phyloP scores from a whole-genome alignment of 371 early-diverging fungal species.

The Gilbertella persicaria region DNA sequence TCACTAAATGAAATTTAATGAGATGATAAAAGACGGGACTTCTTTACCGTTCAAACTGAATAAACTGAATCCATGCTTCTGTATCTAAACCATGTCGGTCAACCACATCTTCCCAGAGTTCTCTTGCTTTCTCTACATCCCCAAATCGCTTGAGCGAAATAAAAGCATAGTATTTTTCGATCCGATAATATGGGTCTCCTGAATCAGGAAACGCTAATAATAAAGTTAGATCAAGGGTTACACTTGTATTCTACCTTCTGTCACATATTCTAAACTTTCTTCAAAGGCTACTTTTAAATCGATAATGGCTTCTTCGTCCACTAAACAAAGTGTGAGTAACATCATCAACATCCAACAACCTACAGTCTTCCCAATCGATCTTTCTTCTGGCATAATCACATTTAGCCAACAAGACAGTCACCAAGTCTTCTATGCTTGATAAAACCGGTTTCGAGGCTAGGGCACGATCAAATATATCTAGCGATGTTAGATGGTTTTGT shows the following conservation, averaged over 20 bases:
- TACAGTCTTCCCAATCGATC: constrained; percentile 46
- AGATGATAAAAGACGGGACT: background rate
- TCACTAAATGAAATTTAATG: constrained; percentile 3
- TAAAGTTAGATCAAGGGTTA: background rate
- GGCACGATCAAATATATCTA: constrained; percentile 43
- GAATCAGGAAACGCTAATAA: constrained; percentile 37
- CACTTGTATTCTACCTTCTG: constrained; percentile 26
- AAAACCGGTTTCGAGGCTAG: constrained; percentile 26
- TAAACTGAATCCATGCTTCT: constrained; percentile 49
- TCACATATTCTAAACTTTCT: constrained; percentile 31
- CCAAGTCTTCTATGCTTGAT: constrained; percentile 47
- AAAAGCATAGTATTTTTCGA: constrained; percentile 53
- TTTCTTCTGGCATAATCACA: constrained; percentile 41
- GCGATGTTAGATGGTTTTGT: background rate
- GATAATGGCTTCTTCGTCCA: constrained; percentile 21
- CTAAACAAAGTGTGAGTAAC: constrained; percentile 27
- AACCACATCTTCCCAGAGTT: constrained; percentile 39
- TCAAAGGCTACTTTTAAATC: constrained; percentile 37
- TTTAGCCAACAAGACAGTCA: constrained; percentile 36
- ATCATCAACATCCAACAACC: constrained; percentile 27
- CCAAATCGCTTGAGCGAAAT: constrained; percentile 35
- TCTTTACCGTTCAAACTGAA: constrained; percentile 47
- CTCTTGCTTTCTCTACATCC: constrained; percentile 30
- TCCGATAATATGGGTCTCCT: constrained; percentile 54
- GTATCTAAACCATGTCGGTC: constrained; percentile 28